Percentiles rank a stretch among this genome's conserved stretches.
These are phyloP conservation scores for Neurospora hispaniola DNA, from an alignment of 495 filamentous ascomycete genomes.

Conservation along the genomic window DNA sequence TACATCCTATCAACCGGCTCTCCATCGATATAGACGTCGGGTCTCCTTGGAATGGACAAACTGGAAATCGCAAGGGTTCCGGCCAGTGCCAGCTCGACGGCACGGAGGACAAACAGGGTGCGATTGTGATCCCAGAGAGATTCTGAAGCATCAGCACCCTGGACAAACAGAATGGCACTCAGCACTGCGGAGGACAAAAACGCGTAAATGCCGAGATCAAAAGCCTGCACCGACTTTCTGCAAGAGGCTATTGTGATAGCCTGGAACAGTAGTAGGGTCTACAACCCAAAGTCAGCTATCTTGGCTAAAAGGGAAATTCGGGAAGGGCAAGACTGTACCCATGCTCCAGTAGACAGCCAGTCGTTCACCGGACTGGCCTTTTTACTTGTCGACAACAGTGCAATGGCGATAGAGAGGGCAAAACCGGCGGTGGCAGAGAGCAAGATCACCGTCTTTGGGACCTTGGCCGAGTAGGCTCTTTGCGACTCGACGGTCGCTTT, in stretches of 20 bases:
- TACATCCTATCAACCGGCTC: conserved; percentile 52
- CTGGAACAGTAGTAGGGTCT: conserved; percentile 38
- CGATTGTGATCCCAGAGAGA: conserved; percentile 16
- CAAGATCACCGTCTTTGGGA: conserved; percentile 37
- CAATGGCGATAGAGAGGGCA: conserved; percentile 31
- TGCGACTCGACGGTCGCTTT: conserved; percentile 45
- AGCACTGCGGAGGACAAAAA: conserved; percentile 33
- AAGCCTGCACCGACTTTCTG: conserved; percentile 35
- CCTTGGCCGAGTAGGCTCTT: conserved; percentile 39
- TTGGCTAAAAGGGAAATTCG: conserved; percentile 1
- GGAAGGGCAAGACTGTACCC: conserved; percentile 29
- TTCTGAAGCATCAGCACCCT: conserved; percentile 25
- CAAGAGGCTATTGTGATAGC: conserved; percentile 30
- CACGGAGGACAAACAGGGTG: conserved; percentile 23
- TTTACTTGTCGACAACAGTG: conserved; percentile 28
- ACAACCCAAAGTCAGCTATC: conserved; percentile 7
- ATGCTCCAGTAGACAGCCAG: conserved; percentile 33
- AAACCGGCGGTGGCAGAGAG: conserved; percentile 35
- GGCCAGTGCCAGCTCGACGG: conserved; percentile 26
- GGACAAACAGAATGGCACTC: conserved; percentile 26
- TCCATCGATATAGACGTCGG: conserved; percentile 50
- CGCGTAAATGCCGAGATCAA: conserved; percentile 35
- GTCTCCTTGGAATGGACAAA: conserved; percentile 52
- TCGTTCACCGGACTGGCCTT: conserved; percentile 21
- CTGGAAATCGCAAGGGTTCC: conserved; percentile 27